Conservation (phyloP, 2,329 filamentous ascomycete species). For the Myriangium duriaei region DNA sequence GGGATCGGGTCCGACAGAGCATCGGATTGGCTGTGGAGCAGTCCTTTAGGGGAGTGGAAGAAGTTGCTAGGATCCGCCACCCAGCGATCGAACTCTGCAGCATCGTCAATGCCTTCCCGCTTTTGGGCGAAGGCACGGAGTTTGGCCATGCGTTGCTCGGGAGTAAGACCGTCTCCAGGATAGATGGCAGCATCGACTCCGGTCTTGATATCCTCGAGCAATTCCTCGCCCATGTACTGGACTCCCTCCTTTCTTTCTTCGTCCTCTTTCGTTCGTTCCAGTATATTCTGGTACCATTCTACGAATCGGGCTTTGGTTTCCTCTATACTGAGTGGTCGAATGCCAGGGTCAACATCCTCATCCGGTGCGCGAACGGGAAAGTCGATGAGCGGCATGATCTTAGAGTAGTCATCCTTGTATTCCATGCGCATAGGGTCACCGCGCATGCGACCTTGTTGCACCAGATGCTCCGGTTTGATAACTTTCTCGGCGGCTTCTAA, state of each 20-base stretch:
- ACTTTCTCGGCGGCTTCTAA: slow-evolving; percentile 69
- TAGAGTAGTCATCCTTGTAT: slow-evolving; percentile 74
- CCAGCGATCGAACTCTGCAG: slow-evolving; percentile 30
- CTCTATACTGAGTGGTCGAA: slow-evolving; percentile 48
- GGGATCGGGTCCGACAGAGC: slow-evolving; percentile 41
- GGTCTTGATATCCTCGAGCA: slow-evolving; percentile 15
- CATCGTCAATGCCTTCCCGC: slow-evolving; percentile 30
- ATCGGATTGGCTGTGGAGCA: slow-evolving; percentile 33
- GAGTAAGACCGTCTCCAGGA: slow-evolving; percentile 18
- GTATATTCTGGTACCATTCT: slow-evolving; percentile 17
- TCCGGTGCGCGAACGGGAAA: slow-evolving; percentile 36
- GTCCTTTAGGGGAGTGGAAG: slow-evolving; percentile 35
- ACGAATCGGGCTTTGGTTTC: slow-evolving; percentile 50
- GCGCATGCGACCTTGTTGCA: slow-evolving; percentile 58
- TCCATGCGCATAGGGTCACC: slow-evolving; percentile 58
- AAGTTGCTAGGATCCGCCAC: slow-evolving; percentile 32
- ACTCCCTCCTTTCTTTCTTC: slow-evolving; percentile 28
- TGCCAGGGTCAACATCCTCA: slow-evolving; percentile 40
- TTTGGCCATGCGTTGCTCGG: slow-evolving; percentile 11
- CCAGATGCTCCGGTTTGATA: slow-evolving; percentile 61
- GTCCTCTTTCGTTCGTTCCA: slow-evolving; percentile 9
- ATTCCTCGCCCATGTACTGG: slow-evolving; percentile 15
- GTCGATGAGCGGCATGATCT: slow-evolving; percentile 67
- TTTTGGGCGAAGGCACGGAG: slow-evolving; percentile 10
- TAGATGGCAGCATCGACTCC: slow-evolving; percentile 12